Base-by-base conservation (phyloP, 441 rosid species). In the Syzygium malaccense region DNA sequence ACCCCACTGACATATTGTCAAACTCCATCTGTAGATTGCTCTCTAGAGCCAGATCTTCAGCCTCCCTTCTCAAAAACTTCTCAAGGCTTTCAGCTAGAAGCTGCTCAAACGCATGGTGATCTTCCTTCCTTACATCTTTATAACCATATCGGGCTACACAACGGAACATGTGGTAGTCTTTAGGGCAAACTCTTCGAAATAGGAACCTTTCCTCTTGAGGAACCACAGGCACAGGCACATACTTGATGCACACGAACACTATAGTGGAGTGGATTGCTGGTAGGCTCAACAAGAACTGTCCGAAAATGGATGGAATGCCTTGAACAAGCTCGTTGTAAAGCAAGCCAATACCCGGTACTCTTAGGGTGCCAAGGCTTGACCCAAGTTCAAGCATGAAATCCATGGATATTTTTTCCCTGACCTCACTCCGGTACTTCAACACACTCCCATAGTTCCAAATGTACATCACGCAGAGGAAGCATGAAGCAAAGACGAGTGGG, bases 361-460 rank as follows among this genome's bases (percentile, higher is more conserved):
- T 91, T 78, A 94, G 94, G 2, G 99, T 98, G 26, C 98, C 99
- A 1, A 98, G 94, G 78, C 93, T 93, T 86, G 98, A 95, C 60
- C 98, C 99, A 8, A 97, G 96, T n/a, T 98, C 99, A 45, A 89
- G 96, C 98, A 98, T 93, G 89, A 94, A 91, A 84, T 98, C 99
- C 95, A 94, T 94, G 41, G 99, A 97, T 83, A 98, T 96, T 90
- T 95, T 96, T 90, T 95, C 98, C 87, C 98, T 90, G 66, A 98
- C 96, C 91, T 98, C 99, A 90, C 98, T 96, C 86, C 88, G 95
- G 96, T 97, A 98, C 93, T 98, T 98, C 91, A 97, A 90, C 57
- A 98, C 98, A 58, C 98, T 98, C 68, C 99, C 99, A 54, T 98
- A 97, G 89, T 98, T 98, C 99, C 99, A 98, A 60, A 93, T 89